phyloP scores from a whole-genome alignment of 2,329 filamentous ascomycete genomes.

The Neofusicoccum kwambonambiense region DNA sequence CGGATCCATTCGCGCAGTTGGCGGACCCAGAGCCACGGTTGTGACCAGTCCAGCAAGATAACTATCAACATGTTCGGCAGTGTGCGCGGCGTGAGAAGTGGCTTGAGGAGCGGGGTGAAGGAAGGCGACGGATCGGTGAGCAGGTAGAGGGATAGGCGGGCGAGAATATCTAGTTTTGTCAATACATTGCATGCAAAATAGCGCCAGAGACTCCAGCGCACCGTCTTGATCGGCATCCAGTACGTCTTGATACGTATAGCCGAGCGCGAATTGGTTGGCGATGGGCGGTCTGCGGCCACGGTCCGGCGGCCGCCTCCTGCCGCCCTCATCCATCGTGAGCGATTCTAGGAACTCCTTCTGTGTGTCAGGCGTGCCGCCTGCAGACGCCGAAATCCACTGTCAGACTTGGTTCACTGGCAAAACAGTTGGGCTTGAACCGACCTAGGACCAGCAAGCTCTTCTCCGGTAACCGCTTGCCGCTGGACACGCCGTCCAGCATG shows the following conservation, averaged over 20 bases:
- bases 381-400: conserved; percentile 12
- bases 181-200: conserved; percentile 15
- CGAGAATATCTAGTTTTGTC: conserved; percentile 68
- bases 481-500: conserved; percentile 87
- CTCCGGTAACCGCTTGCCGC: conserved; percentile 83
- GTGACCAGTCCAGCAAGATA: conserved; percentile 91
- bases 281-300: conserved; percentile 64
- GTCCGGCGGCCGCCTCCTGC: conserved; percentile 52
- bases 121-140: conserved; percentile 80
- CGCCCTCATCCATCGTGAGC: conserved; percentile 39
- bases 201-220: conserved; percentile 35
- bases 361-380: conserved; percentile 77
- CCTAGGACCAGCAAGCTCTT: conserved; percentile 88
- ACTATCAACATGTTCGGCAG: conserved; percentile 84
- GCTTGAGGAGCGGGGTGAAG: conserved; percentile 78
- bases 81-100: conserved; percentile 78
- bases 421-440: conserved; percentile 37
- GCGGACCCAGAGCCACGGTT: conserved; percentile 89
- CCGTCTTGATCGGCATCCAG: conserved; percentile 92
- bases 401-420: not conserved
- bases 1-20: conserved; percentile 88
- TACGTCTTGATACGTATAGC: conserved; percentile 94
- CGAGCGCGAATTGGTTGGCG: conserved; percentile 87
- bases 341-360: conserved; percentile 77
- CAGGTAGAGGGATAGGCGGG: conserved; percentile 84